phyloP scores from a whole-genome alignment of 352 stramenopile species.

The Phytopythium ostracodes region DNA sequence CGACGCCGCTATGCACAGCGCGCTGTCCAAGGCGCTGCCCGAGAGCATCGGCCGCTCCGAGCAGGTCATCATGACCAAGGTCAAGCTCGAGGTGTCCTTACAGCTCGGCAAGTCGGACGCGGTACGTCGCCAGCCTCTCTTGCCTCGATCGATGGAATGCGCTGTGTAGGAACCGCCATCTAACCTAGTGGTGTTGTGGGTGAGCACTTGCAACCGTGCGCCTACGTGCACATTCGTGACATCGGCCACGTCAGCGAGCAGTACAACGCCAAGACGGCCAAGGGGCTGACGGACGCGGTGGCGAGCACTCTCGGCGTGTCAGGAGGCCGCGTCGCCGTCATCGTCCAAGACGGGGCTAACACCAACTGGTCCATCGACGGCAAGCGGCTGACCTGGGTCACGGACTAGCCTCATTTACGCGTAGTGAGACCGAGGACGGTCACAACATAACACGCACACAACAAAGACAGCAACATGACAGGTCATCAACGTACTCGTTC shows the following conservation, averaged over 20 bases:
- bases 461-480: too few species aligned
- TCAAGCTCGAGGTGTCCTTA: background rate
- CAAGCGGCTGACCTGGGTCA: constrained; percentile 4
- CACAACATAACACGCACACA: background rate
- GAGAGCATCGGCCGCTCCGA: background rate
- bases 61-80: constrained; percentile 7
- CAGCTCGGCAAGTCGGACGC: constrained; percentile 5
- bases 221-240: constrained; percentile 2
- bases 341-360: constrained; percentile 1
- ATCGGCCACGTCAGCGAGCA: background rate
- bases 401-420: background rate
- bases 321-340: constrained; percentile 3
- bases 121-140: background rate
- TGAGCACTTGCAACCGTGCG: constrained; percentile 1
- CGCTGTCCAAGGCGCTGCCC: constrained; percentile 8
- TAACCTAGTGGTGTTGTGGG: background rate
- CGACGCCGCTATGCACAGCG: background rate
- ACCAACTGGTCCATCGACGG: constrained; percentile 4
- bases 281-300: constrained; percentile 1
- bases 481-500: background rate
- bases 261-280: constrained; percentile 4
- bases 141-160: too few species aligned
- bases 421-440: background rate
- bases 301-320: background rate
- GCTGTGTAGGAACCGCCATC: background rate